A percentile compares a stretch with the other conserved stretches of the same genome.
Evolutionary conservation across 2,329 filamentous ascomycete species (phyloP).

Genomic region (Curvularia verruculosa): DNA sequence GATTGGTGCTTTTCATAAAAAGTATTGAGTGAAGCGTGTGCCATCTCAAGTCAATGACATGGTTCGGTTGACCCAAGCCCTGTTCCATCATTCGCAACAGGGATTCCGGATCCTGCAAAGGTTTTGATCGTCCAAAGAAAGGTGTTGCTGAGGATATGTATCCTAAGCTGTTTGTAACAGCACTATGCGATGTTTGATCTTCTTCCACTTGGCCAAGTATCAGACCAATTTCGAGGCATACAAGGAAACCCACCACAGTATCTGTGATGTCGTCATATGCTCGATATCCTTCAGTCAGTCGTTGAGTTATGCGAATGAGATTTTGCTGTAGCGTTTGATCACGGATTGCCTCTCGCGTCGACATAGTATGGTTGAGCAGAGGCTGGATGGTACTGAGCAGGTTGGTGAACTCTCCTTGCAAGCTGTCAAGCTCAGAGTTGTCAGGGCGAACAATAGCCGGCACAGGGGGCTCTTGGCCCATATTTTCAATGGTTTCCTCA

Average conservation of each 20-base stretch:
- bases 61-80: constrained; percentile 26
- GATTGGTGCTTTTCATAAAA: constrained; percentile 35
- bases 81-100: constrained; percentile 28
- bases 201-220: constrained; percentile 56
- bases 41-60: constrained; percentile 44
- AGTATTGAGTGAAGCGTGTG: constrained; percentile 41
- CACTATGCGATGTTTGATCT: constrained; percentile 21
- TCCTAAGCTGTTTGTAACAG: constrained; percentile 25
- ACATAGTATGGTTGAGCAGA: constrained; percentile 33
- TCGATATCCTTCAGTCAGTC: constrained; percentile 72
- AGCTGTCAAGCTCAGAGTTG: constrained; percentile 67
- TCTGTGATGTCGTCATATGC: constrained; percentile 85
- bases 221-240: constrained; percentile 77
- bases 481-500: constrained; percentile 63
- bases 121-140: constrained; percentile 37
- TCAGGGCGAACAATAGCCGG: constrained; percentile 74
- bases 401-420: constrained; percentile 85
- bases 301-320: constrained; percentile 70
- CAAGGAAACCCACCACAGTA: constrained; percentile 78
- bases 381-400: constrained; percentile 58
- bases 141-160: constrained; percentile 40
- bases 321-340: constrained; percentile 57
- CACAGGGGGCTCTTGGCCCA: constrained; percentile 71
- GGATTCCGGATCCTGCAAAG: constrained; percentile 21
- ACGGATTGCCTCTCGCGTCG: constrained; percentile 30